These are phyloP conservation scores for Gaillardinia entomophila DNA, from an alignment of 805 yeast genomes.

Conservation along the genomic window DNA sequence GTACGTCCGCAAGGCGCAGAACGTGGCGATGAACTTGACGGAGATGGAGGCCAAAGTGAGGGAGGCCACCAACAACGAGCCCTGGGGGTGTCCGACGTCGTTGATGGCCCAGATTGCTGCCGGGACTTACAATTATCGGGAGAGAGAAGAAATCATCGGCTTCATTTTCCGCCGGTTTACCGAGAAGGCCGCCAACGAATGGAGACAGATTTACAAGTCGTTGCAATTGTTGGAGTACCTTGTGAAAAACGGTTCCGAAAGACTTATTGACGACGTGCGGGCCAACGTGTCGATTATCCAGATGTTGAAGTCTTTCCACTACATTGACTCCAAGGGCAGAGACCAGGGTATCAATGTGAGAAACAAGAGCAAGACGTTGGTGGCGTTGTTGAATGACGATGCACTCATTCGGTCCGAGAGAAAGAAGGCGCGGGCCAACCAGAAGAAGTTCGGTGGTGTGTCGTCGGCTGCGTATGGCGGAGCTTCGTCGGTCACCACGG, in stretches of 20 bases:
- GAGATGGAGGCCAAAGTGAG: conserved; percentile 95
- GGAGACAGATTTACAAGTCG: conserved; percentile 97
- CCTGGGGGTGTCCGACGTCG: conserved; percentile 95
- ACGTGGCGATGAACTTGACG: conserved; percentile 88
- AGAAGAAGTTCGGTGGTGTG: conserved; percentile 78
- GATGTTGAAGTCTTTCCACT: conserved; percentile 90
- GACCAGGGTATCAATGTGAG: conserved; percentile 96
- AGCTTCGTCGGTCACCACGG: conserved; percentile 30
- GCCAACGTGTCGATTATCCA: conserved; percentile 74
- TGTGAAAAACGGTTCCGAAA: conserved; percentile 87
- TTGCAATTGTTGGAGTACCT: conserved; percentile 87
- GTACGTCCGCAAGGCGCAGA: conserved; percentile 95
- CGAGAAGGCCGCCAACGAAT: conserved; percentile 91
- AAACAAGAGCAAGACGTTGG: conserved; percentile 77
- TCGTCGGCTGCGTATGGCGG: conserved; percentile 52
- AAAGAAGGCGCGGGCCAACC: conserved; percentile 81
- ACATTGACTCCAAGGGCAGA: conserved; percentile 86
- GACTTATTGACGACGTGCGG: conserved; percentile 92
- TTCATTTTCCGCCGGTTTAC: conserved; percentile 86
- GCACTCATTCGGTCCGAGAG: conserved; percentile 73
- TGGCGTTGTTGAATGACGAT: conserved; percentile 71
- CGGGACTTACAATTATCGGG: conserved; percentile 84
- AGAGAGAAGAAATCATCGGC: conserved; percentile 71
- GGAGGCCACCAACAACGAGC: conserved; percentile 97
- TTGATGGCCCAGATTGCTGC: conserved; percentile 94